Evolutionary conservation across 345 rosid species (phyloP).

Genomic region (Iberis pinnata): DNA sequence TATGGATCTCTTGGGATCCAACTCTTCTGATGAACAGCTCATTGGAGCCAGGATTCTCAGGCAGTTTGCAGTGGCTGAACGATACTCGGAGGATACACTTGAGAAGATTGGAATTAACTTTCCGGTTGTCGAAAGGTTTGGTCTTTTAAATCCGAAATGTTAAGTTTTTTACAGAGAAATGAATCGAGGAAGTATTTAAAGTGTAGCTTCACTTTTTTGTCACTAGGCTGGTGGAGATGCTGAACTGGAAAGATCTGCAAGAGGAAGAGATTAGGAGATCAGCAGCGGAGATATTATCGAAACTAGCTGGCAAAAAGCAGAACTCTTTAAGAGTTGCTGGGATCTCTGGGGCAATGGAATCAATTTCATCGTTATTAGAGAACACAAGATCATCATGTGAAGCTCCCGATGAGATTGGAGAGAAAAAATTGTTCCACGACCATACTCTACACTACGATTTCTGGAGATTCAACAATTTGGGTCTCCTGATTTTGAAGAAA

Average conservation of each 20-base stretch:
- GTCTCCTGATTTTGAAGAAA: conserved; percentile 73
- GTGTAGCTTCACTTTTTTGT: background rate
- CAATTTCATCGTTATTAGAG: conserved; percentile 79
- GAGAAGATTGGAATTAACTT: conserved; percentile 73
- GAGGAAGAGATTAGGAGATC: conserved; percentile 78
- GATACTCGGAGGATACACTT: conserved; percentile 48
- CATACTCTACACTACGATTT: conserved; percentile 53
- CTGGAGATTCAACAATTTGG: conserved; percentile 76
- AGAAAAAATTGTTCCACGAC: conserved; percentile 40
- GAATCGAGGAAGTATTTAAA: background rate
- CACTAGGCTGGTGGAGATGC: conserved; percentile 56
- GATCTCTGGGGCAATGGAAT: conserved; percentile 89
- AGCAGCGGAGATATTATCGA: conserved; percentile 68
- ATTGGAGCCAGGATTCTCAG: conserved; percentile 61
- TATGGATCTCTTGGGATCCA: conserved; percentile 65
- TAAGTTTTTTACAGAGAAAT: background rate
- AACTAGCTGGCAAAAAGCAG: conserved; percentile 73
- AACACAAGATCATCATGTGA: conserved; percentile 39
- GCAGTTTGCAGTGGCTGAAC: conserved; percentile 40
- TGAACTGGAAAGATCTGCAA: conserved; percentile 86
- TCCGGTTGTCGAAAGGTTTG: conserved; percentile 48
- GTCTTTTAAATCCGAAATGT: background rate
- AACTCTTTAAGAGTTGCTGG: conserved; percentile 75
- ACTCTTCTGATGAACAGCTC: conserved; percentile 78
- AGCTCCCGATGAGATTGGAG: conserved; percentile 67